phyloP scores from a whole-genome alignment of 345 rosid genomes.

The Syzygium aqueum region DNA sequence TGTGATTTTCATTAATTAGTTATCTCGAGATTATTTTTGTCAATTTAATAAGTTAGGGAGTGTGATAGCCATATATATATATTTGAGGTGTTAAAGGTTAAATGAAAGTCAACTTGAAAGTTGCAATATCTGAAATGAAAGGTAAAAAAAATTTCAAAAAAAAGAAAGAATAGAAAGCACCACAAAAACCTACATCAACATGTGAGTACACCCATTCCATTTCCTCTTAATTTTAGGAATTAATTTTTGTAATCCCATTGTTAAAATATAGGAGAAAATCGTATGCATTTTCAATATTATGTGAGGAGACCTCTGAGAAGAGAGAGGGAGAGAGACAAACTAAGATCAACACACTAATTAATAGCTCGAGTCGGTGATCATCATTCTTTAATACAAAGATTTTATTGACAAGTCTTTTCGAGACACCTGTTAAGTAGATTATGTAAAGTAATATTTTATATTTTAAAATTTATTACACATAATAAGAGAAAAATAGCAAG shows the following conservation, averaged over 20 bases:
- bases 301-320: background rate
- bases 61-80: background rate
- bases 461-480: background rate
- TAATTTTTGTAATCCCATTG: background rate
- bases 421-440: fast-evolving
- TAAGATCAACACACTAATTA: background rate
- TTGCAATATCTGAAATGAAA: background rate
- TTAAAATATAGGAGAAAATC: background rate
- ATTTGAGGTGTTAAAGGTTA: background rate
- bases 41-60: background rate
- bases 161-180: background rate
- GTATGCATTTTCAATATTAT: background rate
- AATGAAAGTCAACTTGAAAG: background rate
- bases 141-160: too few relatives aligned
- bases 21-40: background rate
- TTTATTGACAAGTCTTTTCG: too few relatives aligned
- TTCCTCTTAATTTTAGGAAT: background rate
- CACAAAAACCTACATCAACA: background rate
- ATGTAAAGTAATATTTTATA: background rate
- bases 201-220: background rate
- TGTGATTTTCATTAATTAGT: background rate
- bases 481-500: background rate
- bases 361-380: background rate
- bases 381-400: too few relatives aligned
- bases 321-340: background rate